phyloP scores from a whole-genome alignment of 805 yeast genomes.

The Pichia gijzeniarum region DNA sequence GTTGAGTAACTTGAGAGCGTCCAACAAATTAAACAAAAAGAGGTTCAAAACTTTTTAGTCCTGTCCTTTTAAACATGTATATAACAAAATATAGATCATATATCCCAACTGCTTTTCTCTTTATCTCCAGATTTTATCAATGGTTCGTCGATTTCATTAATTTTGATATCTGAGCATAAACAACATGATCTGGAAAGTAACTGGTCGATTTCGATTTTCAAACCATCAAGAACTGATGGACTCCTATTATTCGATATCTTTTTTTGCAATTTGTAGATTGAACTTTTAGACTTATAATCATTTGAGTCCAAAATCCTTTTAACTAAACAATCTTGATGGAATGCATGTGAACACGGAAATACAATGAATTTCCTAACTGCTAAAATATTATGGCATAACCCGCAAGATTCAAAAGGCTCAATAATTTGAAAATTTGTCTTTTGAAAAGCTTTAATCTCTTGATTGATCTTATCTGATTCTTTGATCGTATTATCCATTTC shows the following conservation, averaged over 20 bases:
- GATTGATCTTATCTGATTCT: constrained; percentile 51
- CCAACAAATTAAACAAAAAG: constrained; percentile 13
- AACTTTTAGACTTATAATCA: constrained; percentile 60
- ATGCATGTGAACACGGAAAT: constrained; percentile 87
- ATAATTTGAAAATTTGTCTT: constrained; percentile 54
- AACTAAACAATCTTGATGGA: constrained; percentile 85
- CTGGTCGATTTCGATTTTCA: constrained; percentile 47
- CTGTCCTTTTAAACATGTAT: background rate
- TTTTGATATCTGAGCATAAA: constrained; percentile 68
- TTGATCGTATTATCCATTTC: constrained; percentile 72
- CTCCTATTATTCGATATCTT: constrained; percentile 34
- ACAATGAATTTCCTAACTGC: constrained; percentile 67
- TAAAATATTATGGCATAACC: constrained; percentile 60
- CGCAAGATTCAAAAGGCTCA: constrained; percentile 81
- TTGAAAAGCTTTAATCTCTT: constrained; percentile 47
- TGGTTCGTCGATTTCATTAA: constrained; percentile 62
- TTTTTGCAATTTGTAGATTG: constrained; percentile 49
- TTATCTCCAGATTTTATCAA: constrained; percentile 37
- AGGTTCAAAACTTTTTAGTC: constrained; percentile 17
- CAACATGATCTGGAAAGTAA: constrained; percentile 61
- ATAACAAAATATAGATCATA: constrained; percentile 21
- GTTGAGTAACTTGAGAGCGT: constrained; percentile 29
- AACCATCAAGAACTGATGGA: constrained; percentile 24
- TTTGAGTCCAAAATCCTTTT: constrained; percentile 52
- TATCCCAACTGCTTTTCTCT: constrained; percentile 43